Evolutionary conservation across 495 filamentous ascomycete species (phyloP), one percentile per base, ranked within the genome.

Genomic region (Penicillium odoratum): DNA sequence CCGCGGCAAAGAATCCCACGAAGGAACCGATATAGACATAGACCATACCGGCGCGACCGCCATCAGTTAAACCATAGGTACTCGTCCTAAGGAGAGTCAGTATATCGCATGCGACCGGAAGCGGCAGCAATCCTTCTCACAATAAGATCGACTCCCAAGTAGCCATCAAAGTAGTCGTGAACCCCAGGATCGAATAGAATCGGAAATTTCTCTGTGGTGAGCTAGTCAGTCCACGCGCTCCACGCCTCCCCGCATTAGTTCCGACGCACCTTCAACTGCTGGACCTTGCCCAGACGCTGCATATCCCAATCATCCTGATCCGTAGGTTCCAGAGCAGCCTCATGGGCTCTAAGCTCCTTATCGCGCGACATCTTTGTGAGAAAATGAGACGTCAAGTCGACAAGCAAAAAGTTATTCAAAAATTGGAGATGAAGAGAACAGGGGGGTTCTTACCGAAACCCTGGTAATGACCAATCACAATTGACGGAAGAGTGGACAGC

Each of bases 131-230:
- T 40, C 40, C 8, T 6, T 9, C 68, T 66, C 53, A 70, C 68
- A 75, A 68, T 29, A 77, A 50, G 43, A 77, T 70, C 13, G 71
- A 75, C 51, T 82, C 78, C 78, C 78, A 82, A 15, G 75, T 78
- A 5, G 74, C 72, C 67, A 80, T 76, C 29, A 82, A 57, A 1
- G 77, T 77, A 15, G 74, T 77, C 25, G 74, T 74, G 58, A 80
- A 81, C 7, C 75, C 74, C 8, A 81, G 58, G 13, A 79, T 79
- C 0, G 79, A 77, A 6, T 76, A 61, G 34, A 78, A 78, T 8
- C 70, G 68, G 58, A 79, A 78, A 46, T 77, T 78, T 51, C 79
- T 68, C 71, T 75, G 50, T 56, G 10, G 16, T 15, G 28, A 29
- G 28, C 21, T 52, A 56, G 52, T 67, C 53, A 62, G 55, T 18